Conservation (phyloP, 495 filamentous ascomycete species). For the Aspergillus cristatus region DNA sequence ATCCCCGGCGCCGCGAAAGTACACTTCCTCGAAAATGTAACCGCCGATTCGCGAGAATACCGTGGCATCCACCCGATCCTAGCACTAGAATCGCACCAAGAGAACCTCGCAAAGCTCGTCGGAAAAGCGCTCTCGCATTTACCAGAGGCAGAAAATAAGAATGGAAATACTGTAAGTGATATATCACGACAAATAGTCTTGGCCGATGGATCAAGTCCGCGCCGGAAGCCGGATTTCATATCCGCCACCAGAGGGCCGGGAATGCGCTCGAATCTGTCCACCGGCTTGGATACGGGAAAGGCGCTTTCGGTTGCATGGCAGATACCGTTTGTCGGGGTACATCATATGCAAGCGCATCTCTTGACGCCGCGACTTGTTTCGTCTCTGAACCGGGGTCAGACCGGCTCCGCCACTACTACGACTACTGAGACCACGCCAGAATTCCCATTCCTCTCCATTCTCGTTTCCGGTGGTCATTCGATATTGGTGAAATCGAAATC, state of each 20-base stretch:
- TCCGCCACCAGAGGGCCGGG: slow-evolving; percentile 84
- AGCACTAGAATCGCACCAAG: slow-evolving; percentile 64
- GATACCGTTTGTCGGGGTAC: slow-evolving; percentile 70
- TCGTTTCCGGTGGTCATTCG: slow-evolving; percentile 92
- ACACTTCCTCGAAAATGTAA: slow-evolving; percentile 75
- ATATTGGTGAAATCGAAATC: slow-evolving; percentile 64
- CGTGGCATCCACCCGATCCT: slow-evolving; percentile 70
- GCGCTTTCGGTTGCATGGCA: slow-evolving; percentile 77
- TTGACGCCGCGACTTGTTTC: slow-evolving; percentile 75
- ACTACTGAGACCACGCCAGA: slow-evolving; percentile 16
- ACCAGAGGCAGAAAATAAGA: slow-evolving; percentile 23
- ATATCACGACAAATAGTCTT: slow-evolving; percentile 14
- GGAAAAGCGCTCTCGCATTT: slow-evolving; percentile 50
- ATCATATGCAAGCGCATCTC: slow-evolving; percentile 97
- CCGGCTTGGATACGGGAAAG: slow-evolving; percentile 79
- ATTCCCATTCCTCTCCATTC: slow-evolving; percentile 80
- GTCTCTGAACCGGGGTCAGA: slow-evolving; percentile 35
- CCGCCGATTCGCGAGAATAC: slow-evolving; percentile 60
- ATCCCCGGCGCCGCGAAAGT: slow-evolving; percentile 39
- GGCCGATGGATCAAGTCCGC: slow-evolving; percentile 15
- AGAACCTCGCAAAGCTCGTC: slow-evolving; percentile 56
- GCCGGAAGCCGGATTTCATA: slow-evolving; percentile 65
- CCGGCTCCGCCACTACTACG: neutral
- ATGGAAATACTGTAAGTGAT: slow-evolving; percentile 3
- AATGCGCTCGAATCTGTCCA: slow-evolving; percentile 64